Evolutionary conservation across 2,329 filamentous ascomycete species (phyloP).

Genomic region (Reticulascus tulasneorum): DNA sequence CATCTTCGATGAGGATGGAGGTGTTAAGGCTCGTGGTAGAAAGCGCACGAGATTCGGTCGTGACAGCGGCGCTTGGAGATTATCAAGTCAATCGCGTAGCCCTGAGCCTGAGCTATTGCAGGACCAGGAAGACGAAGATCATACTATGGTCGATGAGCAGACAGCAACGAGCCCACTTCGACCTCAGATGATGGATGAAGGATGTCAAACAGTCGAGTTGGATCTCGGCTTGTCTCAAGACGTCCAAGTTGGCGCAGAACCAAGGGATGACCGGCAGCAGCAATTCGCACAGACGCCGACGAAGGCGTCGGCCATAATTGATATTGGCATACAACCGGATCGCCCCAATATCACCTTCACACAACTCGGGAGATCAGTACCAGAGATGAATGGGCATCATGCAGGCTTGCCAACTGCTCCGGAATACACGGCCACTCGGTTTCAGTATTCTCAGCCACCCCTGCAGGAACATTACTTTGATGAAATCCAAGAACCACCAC

Average conservation of each 20-base stretch:
- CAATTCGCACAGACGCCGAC: slow-evolving; percentile 8
- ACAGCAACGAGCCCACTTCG: slow-evolving; percentile 12
- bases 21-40: slow-evolving; percentile 54
- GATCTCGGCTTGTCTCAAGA: slow-evolving; percentile 15
- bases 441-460: too few species aligned
- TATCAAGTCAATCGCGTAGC: slow-evolving; percentile 67
- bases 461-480: too few species aligned
- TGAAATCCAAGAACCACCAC: too few species aligned
- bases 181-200: slow-evolving; percentile 24
- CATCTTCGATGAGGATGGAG: slow-evolving; percentile 66
- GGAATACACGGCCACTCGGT: too few species aligned
- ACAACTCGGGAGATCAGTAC: background rate
- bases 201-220: slow-evolving; percentile 24
- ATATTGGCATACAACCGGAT: slow-evolving; percentile 10
- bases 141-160: slow-evolving; percentile 5
- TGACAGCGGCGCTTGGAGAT: slow-evolving; percentile 68
- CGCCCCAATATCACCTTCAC: background rate
- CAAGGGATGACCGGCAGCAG: slow-evolving; percentile 3
- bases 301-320: slow-evolving; percentile 10
- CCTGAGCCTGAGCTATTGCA: slow-evolving; percentile 49
- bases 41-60: slow-evolving; percentile 69
- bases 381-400: background rate
- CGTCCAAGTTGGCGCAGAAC: slow-evolving; percentile 11
- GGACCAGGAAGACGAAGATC: slow-evolving; percentile 17
- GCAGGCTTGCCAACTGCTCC: too few species aligned